These are phyloP conservation scores for Suillus fuscotomentosus DNA, from an alignment of 768 basidiomycete species.

Conservation along the genomic window DNA sequence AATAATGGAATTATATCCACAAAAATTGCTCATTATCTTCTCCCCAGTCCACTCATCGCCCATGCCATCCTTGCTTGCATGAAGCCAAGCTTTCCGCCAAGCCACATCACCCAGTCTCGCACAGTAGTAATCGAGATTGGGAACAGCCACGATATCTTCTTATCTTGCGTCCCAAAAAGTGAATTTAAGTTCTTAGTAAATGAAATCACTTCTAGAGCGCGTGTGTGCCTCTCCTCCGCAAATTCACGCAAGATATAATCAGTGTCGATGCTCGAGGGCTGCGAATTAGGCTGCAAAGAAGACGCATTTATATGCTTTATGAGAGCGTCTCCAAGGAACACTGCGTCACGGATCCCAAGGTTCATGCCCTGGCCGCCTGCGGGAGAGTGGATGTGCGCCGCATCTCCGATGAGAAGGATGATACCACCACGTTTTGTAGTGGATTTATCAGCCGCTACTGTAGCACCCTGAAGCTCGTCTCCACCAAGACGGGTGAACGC, in stretches of 20 bases:
- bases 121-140: slow-evolving; percentile 1
- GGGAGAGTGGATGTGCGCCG: slow-evolving; percentile 53
- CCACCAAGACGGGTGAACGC: slow-evolving; percentile 32
- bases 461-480: background rate
- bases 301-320: slow-evolving; percentile 25
- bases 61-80: slow-evolving; percentile 1
- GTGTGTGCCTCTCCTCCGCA: slow-evolving; percentile 30
- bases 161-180: slow-evolving; percentile 9
- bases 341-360: slow-evolving; percentile 52
- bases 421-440: slow-evolving; percentile 13
- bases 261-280: slow-evolving; percentile 10
- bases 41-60: slow-evolving; percentile 7
- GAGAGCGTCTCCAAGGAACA: slow-evolving; percentile 38
- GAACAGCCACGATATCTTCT: slow-evolving; percentile 1
- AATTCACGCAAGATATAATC: slow-evolving; percentile 25
- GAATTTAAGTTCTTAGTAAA: slow-evolving; percentile 33
- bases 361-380: slow-evolving; percentile 54
- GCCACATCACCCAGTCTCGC: slow-evolving; percentile 6
- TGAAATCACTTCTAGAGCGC: slow-evolving; percentile 37
- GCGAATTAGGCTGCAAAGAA: slow-evolving; percentile 1
- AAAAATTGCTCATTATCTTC: background rate
- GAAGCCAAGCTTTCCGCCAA: slow-evolving; percentile 3
- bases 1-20: background rate
- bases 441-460: background rate
- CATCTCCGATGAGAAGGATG: slow-evolving; percentile 40